These are phyloP conservation scores for Pyrus bretschneideri DNA, from an alignment of 306 rosid genomes.

Conservation along the genomic window DNA sequence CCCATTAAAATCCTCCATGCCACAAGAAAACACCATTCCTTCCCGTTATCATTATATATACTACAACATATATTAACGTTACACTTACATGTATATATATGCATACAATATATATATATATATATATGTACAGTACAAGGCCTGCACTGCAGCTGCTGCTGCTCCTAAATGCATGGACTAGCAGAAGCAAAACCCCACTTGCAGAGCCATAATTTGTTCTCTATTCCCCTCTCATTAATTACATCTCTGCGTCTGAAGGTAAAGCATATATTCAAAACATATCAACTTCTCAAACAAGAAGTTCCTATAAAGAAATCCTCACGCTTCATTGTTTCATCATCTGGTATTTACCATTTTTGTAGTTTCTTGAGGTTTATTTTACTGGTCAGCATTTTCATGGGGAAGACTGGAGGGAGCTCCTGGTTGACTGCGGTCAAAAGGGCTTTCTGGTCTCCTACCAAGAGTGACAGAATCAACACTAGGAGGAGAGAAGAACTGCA, in stretches of 20 bases:
- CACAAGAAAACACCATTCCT: slow-evolving; percentile 24
- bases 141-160: neutral
- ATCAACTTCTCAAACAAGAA: slow-evolving; percentile 10
- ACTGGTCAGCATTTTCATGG: slow-evolving; percentile 22
- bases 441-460: slow-evolving; percentile 51
- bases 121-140: neutral
- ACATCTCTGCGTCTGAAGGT: neutral
- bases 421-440: slow-evolving; percentile 46
- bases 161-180: slow-evolving; percentile 36
- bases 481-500: slow-evolving; percentile 40
- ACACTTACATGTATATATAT: neutral
- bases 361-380: neutral
- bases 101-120: too few relatives aligned
- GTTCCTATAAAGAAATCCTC: neutral
- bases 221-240: slow-evolving; percentile 4
- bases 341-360: neutral
- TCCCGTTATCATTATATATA: slow-evolving; percentile 11
- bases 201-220: slow-evolving; percentile 11
- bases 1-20: slow-evolving; percentile 21
- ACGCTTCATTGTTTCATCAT: neutral
- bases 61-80: slow-evolving; percentile 10
- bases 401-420: slow-evolving; percentile 41
- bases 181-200: neutral
- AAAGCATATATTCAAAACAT: slow-evolving; percentile 1
- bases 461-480: slow-evolving; percentile 25